Percentiles rank a stretch among this genome's conserved stretches.
Conservation (phyloP, 2,329 filamentous ascomycete species). For the Diaporthe sp. region DNA sequence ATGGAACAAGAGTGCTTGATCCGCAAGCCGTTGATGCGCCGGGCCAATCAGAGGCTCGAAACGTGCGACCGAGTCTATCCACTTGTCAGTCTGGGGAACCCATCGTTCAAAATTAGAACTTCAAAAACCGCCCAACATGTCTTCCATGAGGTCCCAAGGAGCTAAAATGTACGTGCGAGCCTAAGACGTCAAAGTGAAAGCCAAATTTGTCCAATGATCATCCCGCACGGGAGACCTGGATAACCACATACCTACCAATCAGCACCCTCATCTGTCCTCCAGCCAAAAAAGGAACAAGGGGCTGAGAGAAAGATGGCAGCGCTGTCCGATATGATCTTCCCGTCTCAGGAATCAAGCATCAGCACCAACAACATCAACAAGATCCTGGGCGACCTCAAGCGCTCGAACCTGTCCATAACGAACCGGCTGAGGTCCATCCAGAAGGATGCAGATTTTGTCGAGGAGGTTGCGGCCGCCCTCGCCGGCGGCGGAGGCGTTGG, state of each 20-base stretch:
- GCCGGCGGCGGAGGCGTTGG: slow-evolving; percentile 32
- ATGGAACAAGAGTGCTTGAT: neutral
- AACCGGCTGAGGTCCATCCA: slow-evolving; percentile 87
- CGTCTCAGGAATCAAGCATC: slow-evolving; percentile 63
- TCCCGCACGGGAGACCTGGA: neutral
- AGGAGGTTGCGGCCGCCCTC: slow-evolving; percentile 67
- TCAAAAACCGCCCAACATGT: neutral
- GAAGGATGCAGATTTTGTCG: slow-evolving; percentile 81
- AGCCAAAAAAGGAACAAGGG: neutral
- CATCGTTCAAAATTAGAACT: neutral
- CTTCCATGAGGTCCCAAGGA: neutral
- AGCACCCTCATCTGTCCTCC: neutral
- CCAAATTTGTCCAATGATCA: neutral
- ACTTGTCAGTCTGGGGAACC: slow-evolving; percentile 6
- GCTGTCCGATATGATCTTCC: slow-evolving; percentile 61
- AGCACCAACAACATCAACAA: slow-evolving; percentile 71
- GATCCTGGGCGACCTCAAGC: slow-evolving; percentile 79
- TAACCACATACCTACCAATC: neutral
- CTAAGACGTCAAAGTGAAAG: neutral
- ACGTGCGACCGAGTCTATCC: neutral
- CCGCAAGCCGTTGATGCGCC: neutral
- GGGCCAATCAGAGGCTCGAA: slow-evolving; percentile 1
- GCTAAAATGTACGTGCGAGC: neutral
- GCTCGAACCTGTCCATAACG: slow-evolving; percentile 80
- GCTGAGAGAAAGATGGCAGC: slow-evolving; percentile 43